Percentiles rank a stretch among this genome's conserved stretches.
These are phyloP conservation scores for Stephania cephalantha DNA, from an alignment of 164 flowering plant genomes.

Conservation along the genomic window DNA sequence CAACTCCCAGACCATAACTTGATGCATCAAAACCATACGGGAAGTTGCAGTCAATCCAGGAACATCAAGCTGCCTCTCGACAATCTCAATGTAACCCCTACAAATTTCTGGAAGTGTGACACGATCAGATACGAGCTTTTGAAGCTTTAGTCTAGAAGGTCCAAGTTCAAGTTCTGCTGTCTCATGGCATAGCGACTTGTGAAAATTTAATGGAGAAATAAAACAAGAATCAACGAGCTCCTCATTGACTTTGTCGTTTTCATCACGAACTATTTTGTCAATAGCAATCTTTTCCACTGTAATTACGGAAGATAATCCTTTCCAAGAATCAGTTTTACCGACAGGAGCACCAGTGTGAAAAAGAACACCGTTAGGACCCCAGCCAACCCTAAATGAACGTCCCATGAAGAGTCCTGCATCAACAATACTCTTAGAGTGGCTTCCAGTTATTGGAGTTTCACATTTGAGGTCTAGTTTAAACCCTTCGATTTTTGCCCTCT, in stretches of 20 bases:
- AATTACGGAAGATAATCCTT: slow-evolving; percentile 62
- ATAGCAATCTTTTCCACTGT: slow-evolving; percentile 82
- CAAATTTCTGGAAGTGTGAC: slow-evolving; percentile 69
- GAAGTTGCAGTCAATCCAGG: slow-evolving; percentile 54
- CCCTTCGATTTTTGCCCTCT: slow-evolving; percentile 47
- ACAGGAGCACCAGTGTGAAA: slow-evolving; percentile 66
- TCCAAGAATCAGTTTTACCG: slow-evolving; percentile 27
- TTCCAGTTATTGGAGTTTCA: slow-evolving; percentile 59
- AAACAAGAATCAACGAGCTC: slow-evolving; percentile 74
- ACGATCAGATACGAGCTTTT: slow-evolving; percentile 49
- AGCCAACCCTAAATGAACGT: slow-evolving; percentile 91
- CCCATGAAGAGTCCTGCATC: slow-evolving; percentile 99
- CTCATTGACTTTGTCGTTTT: slow-evolving; percentile 52
- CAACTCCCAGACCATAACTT: slow-evolving; percentile 90
- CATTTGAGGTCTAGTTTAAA: slow-evolving; percentile 59
- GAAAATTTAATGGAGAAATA: slow-evolving; percentile 59
- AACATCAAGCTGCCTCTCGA: slow-evolving; percentile 74
- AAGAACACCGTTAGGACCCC: slow-evolving; percentile 96
- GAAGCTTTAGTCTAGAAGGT: slow-evolving; percentile 61
- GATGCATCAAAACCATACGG: slow-evolving; percentile 64
- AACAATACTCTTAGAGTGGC: slow-evolving; percentile 65
- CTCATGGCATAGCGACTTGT: slow-evolving; percentile 54
- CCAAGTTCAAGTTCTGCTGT: slow-evolving; percentile 48
- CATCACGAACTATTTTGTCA: slow-evolving; percentile 76
- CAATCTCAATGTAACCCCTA: slow-evolving; percentile 53